Percentiles rank a stretch among this genome's conserved stretches.
phyloP scores from a whole-genome alignment of 2,329 filamentous ascomycete species.

The Hypoxylon sp. region DNA sequence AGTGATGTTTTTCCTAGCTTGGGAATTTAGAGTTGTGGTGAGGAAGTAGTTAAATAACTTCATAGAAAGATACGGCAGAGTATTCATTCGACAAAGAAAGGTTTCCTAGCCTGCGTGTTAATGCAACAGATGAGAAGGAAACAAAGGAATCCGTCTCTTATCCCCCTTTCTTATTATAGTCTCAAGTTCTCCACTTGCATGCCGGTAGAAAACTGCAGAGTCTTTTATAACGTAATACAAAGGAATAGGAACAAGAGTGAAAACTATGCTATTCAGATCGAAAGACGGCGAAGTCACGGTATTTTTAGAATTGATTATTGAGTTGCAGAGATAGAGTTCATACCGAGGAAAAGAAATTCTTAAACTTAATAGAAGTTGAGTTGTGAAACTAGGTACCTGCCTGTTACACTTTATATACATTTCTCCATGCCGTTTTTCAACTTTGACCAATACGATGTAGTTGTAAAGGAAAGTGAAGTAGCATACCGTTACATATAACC shows the following conservation, averaged over 20 bases:
- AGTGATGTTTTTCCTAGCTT: not conserved
- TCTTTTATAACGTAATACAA: slow-evolving; percentile 20
- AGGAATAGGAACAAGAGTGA: slow-evolving; percentile 3
- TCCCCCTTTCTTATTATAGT: not conserved
- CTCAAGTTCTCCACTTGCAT: not conserved
- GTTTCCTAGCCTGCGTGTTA: not conserved
- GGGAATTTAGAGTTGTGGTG: not conserved
- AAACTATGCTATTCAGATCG: not conserved
- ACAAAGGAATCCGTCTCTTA: slow-evolving; percentile 16
- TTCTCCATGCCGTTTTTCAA: not conserved
- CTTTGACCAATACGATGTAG: not conserved
- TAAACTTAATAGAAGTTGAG: not conserved
- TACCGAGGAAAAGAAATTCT: not conserved
- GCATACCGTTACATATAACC: too few species aligned
- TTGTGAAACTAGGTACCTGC: not conserved
- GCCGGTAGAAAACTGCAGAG: not conserved
- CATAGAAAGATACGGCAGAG: not conserved
- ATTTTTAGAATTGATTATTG: not conserved
- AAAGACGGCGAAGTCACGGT: not conserved
- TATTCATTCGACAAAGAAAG: slow-evolving; percentile 4
- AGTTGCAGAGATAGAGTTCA: not conserved
- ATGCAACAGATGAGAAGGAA: not conserved
- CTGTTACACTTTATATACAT: not conserved
- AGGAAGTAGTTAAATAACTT: slow-evolving; percentile 10
- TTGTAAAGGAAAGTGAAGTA: not conserved